Conservation (phyloP, 2,329 filamentous ascomycete genomes). For the Alternaria solani region DNA sequence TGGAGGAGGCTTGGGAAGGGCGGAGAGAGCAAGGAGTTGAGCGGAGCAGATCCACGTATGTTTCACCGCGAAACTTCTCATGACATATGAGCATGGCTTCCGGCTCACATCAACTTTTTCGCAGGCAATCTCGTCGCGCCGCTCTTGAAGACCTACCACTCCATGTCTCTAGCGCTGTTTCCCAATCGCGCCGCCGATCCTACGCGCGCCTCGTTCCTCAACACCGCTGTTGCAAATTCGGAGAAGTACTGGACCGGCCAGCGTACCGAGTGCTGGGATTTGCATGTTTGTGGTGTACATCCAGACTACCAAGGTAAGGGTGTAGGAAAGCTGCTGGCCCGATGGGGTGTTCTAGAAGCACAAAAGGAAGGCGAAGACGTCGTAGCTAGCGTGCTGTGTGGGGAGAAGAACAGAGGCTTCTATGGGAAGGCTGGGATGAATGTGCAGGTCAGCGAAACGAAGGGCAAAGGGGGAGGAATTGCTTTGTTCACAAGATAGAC, state of each 20-base stretch:
- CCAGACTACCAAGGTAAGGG: slow-evolving; percentile 50
- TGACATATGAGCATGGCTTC: not conserved
- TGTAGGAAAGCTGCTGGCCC: slow-evolving; percentile 48
- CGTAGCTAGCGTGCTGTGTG: slow-evolving; percentile 39
- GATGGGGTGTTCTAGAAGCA: slow-evolving; percentile 50
- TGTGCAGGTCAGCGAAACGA: slow-evolving; percentile 20
- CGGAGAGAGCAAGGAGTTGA: slow-evolving; percentile 24
- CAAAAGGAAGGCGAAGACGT: slow-evolving; percentile 37
- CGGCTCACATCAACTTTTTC: not conserved
- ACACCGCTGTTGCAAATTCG: slow-evolving; percentile 27
- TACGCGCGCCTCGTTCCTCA: slow-evolving; percentile 27
- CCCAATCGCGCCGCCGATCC: slow-evolving; percentile 43
- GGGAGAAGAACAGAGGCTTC: slow-evolving; percentile 41
- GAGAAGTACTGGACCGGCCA: slow-evolving; percentile 37
- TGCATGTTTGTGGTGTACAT: slow-evolving; percentile 41
- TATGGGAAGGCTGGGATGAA: slow-evolving; percentile 33
- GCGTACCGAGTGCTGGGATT: slow-evolving; percentile 38
- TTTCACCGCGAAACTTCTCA: not conserved
- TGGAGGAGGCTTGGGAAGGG: slow-evolving; percentile 39
- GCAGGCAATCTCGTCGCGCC: slow-evolving; percentile 34
- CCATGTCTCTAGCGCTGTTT: slow-evolving; percentile 9
- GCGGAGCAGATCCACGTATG: slow-evolving; percentile 33
- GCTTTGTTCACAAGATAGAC: slow-evolving; percentile 30
- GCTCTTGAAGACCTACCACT: slow-evolving; percentile 21
- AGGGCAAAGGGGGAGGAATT: slow-evolving; percentile 20